Evolutionary conservation across 169 alveolate genomes (phyloP), one percentile per base, ranked within the genome.

Genomic region (Cyclospora cayetanensis): DNA sequence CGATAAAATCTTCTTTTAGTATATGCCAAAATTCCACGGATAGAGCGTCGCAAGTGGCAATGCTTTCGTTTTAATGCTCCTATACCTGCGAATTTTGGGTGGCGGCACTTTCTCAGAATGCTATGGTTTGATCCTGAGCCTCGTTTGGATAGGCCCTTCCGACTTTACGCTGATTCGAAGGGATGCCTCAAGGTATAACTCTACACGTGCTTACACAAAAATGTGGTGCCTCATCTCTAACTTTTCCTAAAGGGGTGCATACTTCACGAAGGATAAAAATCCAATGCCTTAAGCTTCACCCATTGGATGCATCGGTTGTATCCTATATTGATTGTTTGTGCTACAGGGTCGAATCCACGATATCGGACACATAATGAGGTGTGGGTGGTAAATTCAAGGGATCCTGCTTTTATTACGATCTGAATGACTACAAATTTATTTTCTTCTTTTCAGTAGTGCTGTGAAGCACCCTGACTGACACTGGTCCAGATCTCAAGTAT

Each of bases 71-170:
- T n/a, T n/a, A n/a, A n/a, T n/a, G n/a, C n/a, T n/a, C n/a, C n/a
- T n/a, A n/a, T n/a, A n/a, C n/a, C n/a, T n/a, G n/a, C n/a, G n/a
- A n/a, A n/a, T n/a, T n/a, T n/a, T n/a, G n/a, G n/a, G n/a, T n/a
- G n/a, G n/a, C n/a, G n/a, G 53, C 34, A 55, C 53, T 63, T 7
- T n/a, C 34, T 35, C 91, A 92, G 94, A 60, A 85, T 92, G 92
- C 55, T 92, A 39, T 92, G 94, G 94, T 92, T 92, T 68, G 94
- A 92, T 35, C 92, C 94, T 35, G 94, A 92, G 76, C 94, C 94
- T 2, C 92, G 94, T 1, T 39, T 92, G 50, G 94, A 92, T 50
- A 63, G 86, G 79, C 91, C 93, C 25, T 92, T 83, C 52, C 90
- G 94, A 7, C 86, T 92, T 4, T 85, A 82, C 39, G 94, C 94